Evolutionary conservation across 2,329 filamentous ascomycete species (phyloP), one percentile per base, ranked within the genome.

Genomic region (Ophiostoma ulmi): DNA sequence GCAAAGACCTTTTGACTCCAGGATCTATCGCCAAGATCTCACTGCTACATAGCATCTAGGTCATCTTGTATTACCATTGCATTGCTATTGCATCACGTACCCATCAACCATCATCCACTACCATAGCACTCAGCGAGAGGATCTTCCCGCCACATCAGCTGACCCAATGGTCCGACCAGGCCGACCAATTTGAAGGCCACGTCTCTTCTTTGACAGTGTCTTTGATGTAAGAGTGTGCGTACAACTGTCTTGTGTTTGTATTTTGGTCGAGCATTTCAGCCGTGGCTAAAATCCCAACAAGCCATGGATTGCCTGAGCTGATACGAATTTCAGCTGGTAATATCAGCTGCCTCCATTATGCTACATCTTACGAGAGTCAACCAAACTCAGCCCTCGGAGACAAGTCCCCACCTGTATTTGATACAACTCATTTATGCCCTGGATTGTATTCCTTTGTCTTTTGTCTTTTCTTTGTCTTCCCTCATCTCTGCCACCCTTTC

Each of bases 1-100:
- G 17, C 41, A 44, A 13, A 39, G n/a, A 20, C 20, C 20, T 48
- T 48, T 26, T 58, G n/a, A 26, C 44, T 58, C 52, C 14, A 11
- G 7, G 26, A 63, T 63, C 58, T 31, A 55, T 58, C 26, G 58
- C 58, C 58, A 35, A 31, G 58, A 63, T 63, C 58, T 55, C 52
- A 55, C n/a, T 63, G 58, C 58, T 36, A 63, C 58, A 55, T 61
- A 3, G 7, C 26, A 61, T 61, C 55, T 17, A 39, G 38, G 13
- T 14, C 44, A 20, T 48, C 44, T 20, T 20, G 44, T 48, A 20
- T 8, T 48, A 48, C 44, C 44, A 48, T 31, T 14, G 44, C 5
- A 35, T 63, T 14, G 22, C n/a, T 13, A 8, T n/a, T n/a, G 44
- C 44, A 31, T 22, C n/a, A 5, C 26, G 55, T 31, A 31, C 10